Percentiles rank a stretch among this genome's conserved stretches.
These are phyloP conservation scores for Epicoccum nigrum DNA, from an alignment of 2,329 filamentous ascomycete species.

Conservation along the genomic window DNA sequence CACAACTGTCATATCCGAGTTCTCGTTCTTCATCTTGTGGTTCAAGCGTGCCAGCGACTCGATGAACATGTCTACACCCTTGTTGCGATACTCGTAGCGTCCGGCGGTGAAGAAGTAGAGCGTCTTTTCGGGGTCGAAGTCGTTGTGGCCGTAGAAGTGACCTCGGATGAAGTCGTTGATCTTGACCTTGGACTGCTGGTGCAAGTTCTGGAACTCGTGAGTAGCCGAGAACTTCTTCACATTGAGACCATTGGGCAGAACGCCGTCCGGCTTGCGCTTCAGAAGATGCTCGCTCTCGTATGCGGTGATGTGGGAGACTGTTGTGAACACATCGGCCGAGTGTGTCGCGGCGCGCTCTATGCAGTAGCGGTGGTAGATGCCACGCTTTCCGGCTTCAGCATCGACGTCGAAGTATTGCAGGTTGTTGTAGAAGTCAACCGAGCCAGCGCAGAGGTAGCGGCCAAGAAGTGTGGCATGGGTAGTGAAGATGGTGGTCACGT, in stretches of 20 bases:
- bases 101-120: conserved; percentile 97
- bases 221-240: conserved; percentile 98
- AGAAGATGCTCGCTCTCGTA: conserved; percentile 97
- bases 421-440: conserved; percentile 99
- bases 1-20: conserved; percentile 91
- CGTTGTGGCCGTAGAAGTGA: conserved; percentile 97
- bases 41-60: conserved; percentile 94
- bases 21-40: conserved; percentile 82
- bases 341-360: conserved; percentile 95
- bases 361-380: conserved; percentile 98
- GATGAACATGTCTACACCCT: conserved; percentile 99
- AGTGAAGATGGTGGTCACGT: conserved; percentile 97
- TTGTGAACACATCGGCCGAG: conserved; percentile 94
- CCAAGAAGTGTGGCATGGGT: conserved; percentile 95
- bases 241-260: conserved; percentile 94
- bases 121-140: conserved; percentile 95
- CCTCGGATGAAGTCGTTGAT: conserved; percentile 98
- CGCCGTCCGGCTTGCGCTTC: conserved; percentile 96
- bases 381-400: conserved; percentile 93
- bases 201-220: conserved; percentile 98
- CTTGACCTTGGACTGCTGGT: conserved; percentile 95
- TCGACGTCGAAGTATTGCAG: conserved; percentile 96
- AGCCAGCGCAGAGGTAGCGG: conserved; percentile 94
- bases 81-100: conserved; percentile 97
- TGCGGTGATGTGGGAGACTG: conserved; percentile 96